phyloP scores from a whole-genome alignment of 148 eudicot genomes.

The Vaccinium corymbosum region DNA sequence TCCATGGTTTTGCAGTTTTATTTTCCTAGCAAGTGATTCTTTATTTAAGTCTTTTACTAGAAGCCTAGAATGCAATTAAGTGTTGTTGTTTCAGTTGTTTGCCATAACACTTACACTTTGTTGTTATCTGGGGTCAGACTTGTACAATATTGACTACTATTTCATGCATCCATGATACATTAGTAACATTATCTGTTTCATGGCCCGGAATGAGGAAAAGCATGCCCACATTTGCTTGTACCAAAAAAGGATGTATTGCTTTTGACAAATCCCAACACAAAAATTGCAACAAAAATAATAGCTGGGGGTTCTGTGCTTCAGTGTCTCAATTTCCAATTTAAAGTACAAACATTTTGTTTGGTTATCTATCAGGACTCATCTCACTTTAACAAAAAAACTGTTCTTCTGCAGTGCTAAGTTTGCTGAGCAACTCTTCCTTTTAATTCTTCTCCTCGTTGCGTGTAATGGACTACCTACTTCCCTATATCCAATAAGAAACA shows the following conservation, averaged over 20 bases:
- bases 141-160: background rate
- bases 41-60: background rate
- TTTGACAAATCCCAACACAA: background rate
- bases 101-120: background rate
- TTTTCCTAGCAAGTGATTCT: background rate
- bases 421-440: constrained; percentile 24
- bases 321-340: background rate
- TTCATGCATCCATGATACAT: background rate
- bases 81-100: background rate
- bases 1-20: background rate
- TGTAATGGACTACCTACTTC: background rate
- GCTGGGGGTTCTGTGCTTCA: background rate
- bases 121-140: background rate
- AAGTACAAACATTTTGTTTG: background rate
- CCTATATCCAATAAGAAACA: background rate
- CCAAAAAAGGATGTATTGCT: background rate
- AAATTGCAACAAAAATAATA: background rate
- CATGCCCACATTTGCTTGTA: background rate
- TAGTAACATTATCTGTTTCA: background rate
- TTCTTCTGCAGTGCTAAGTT: constrained; percentile 32
- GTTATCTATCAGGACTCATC: constrained; percentile 26
- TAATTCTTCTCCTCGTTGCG: background rate
- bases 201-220: background rate
- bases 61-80: background rate
- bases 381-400: constrained; percentile 26